Evolutionary conservation across 768 basidiomycete species (phyloP), one percentile per base, ranked within the genome.

Genomic region (Suillus ampliporus): DNA sequence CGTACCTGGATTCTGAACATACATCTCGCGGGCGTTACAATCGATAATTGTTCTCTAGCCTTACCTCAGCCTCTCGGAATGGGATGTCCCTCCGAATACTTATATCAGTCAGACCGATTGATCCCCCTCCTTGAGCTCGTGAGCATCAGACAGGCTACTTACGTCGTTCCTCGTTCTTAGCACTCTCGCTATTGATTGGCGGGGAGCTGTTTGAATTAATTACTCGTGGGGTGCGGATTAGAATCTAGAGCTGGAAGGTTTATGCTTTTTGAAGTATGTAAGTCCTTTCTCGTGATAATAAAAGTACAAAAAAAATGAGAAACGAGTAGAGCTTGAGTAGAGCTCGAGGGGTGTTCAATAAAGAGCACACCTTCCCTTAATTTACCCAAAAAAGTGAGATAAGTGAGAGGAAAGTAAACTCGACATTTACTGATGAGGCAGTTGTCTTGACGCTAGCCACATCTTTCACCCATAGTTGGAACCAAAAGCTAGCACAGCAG

Each of bases 401-500:
- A 51, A 51, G 50, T 19, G 50, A 51, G 28, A 51, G 19, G 31
- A 51, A 3, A 34, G 50, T 51, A 17, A 51, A 51, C 50, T 51
- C 11, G 31, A 31, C 28, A 34, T 51, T 51, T 31, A 31, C 28
- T 31, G 50, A 34, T 31, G 50, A 51, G 19, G 63, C 65, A 0
- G 68, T 41, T 15, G 74, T 74, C 48, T 61, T 50, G 41, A 77
- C 51, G 14, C 69, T 61, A 19, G 67, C 60, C 17, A 64, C 13
- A 62, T 75, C 65, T 31, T 62, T 64, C 21, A 37, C 21, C 91
- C 91, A 92, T 23, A 85, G 38, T 46, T 64, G 70, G 68, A 89
- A 91, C 85, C 88, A 89, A 19, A 83, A 40, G 0, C 72, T 67
- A 10, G 86, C 84, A 69, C 85, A 86, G 5, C 69, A 71, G 11